phyloP scores from a whole-genome alignment of 2,329 filamentous ascomycete species.

The Fusarium virguliforme region DNA sequence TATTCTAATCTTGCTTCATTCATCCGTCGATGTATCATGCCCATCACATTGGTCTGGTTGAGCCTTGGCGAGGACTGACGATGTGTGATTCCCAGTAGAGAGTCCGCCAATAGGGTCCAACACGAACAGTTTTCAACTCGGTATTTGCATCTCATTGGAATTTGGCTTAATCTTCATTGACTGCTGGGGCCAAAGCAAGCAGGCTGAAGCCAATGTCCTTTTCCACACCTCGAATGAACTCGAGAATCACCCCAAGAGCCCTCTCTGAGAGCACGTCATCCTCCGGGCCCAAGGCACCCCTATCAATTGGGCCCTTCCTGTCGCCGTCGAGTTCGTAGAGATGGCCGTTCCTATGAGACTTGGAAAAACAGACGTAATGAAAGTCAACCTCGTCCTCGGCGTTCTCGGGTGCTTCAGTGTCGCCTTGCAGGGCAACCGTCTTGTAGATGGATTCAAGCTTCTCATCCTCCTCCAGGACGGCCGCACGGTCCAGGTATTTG shows the following conservation, averaged over 20 bases:
- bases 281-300: slow-evolving; percentile 20
- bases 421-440: slow-evolving; percentile 15
- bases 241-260: slow-evolving; percentile 12
- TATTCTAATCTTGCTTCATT: too few relatives aligned
- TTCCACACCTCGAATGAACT: background rate
- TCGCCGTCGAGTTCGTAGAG: slow-evolving; percentile 37
- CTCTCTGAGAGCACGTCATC: slow-evolving; percentile 30
- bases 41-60: too few relatives aligned
- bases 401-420: slow-evolving; percentile 7
- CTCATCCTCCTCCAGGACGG: background rate
- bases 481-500: background rate
- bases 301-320: slow-evolving; percentile 31
- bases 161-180: too few relatives aligned
- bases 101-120: too few relatives aligned
- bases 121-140: too few relatives aligned
- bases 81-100: too few relatives aligned
- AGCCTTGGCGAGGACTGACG: too few relatives aligned
- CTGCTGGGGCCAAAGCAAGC: background rate
- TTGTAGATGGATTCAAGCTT: slow-evolving; percentile 21
- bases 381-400: slow-evolving; percentile 1
- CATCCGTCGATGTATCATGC: too few relatives aligned
- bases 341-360: slow-evolving; percentile 16
- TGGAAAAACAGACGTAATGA: slow-evolving; percentile 37
- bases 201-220: background rate
- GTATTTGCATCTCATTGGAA: too few relatives aligned